phyloP scores from a whole-genome alignment of 2,329 filamentous ascomycete species.

The Ceratocystis ficicola region DNA sequence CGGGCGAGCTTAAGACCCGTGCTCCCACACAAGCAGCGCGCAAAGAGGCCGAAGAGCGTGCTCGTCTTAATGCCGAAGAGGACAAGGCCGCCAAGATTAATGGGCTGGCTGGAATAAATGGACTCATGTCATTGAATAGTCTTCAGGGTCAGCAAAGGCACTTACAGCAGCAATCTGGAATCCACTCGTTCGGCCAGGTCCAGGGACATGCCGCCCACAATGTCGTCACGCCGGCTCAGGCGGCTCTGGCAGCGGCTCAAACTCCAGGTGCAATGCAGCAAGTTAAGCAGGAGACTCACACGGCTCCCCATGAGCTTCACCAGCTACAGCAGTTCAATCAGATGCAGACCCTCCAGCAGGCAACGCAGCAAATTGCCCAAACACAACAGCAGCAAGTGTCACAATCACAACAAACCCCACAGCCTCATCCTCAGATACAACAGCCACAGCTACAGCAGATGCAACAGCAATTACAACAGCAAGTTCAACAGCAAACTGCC shows the following conservation, averaged over 20 bases:
- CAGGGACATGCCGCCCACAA: slow-evolving; percentile 26
- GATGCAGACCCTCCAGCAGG: slow-evolving; percentile 27
- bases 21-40: slow-evolving; percentile 62
- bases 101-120: slow-evolving; percentile 33
- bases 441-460: slow-evolving; percentile 23
- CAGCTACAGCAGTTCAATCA: slow-evolving; percentile 26
- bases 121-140: slow-evolving; percentile 22
- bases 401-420: slow-evolving; percentile 16
- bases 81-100: slow-evolving; percentile 48
- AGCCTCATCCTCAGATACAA: slow-evolving; percentile 20
- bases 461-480: slow-evolving; percentile 22
- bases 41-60: slow-evolving; percentile 54
- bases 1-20: slow-evolving; percentile 75
- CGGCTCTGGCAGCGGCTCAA: slow-evolving; percentile 20
- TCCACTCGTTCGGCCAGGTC: slow-evolving; percentile 28
- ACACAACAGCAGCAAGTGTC: slow-evolving; percentile 12
- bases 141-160: slow-evolving; percentile 22
- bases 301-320: slow-evolving; percentile 19
- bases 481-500: slow-evolving; percentile 16
- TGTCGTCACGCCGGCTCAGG: slow-evolving; percentile 22
- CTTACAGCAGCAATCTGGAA: slow-evolving; percentile 26
- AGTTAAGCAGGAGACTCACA: slow-evolving; percentile 11
- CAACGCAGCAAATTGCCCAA: slow-evolving; percentile 25
- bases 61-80: slow-evolving; percentile 45
- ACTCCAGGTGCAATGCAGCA: background rate